These are phyloP conservation scores for Kewa caespitosa DNA, from an alignment of 179 eudicot species.

Conservation along the genomic window DNA sequence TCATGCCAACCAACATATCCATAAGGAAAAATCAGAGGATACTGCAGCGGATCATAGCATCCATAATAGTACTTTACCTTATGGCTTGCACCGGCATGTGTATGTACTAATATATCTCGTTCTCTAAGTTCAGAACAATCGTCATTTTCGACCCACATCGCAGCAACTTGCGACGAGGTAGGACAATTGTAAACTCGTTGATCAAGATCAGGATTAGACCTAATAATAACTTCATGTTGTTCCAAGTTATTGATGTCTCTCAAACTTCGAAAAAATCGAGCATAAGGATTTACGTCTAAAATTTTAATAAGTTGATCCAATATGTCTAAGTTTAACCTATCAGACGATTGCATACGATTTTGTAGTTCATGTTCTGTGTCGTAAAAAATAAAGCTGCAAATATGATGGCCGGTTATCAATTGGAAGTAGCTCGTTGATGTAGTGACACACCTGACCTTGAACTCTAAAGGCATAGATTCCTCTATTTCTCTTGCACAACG, in stretches of 20 bases:
- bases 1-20: slow-evolving; percentile 16
- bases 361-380: slow-evolving; percentile 1
- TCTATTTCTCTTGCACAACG: background rate
- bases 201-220: background rate
- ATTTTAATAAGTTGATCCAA: background rate
- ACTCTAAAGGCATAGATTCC: slow-evolving; percentile 7
- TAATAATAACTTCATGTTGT: background rate
- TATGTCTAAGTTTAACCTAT: background rate
- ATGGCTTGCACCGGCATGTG: too few relatives aligned
- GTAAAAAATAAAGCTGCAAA: slow-evolving; percentile 12
- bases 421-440: background rate
- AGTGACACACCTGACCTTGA: slow-evolving; percentile 11
- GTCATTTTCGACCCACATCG: background rate
- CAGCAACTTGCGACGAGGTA: background rate
- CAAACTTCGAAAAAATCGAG: background rate
- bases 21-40: slow-evolving; percentile 2
- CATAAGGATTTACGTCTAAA: background rate
- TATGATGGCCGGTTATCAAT: background rate
- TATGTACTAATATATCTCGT: background rate
- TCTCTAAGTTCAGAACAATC: background rate
- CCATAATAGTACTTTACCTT: background rate
- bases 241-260: background rate
- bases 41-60: background rate
- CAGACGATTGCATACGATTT: background rate
- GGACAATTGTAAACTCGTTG: slow-evolving; percentile 5